These are phyloP conservation scores for Candida orba DNA, from an alignment of 805 yeast genomes.

Conservation along the genomic window DNA sequence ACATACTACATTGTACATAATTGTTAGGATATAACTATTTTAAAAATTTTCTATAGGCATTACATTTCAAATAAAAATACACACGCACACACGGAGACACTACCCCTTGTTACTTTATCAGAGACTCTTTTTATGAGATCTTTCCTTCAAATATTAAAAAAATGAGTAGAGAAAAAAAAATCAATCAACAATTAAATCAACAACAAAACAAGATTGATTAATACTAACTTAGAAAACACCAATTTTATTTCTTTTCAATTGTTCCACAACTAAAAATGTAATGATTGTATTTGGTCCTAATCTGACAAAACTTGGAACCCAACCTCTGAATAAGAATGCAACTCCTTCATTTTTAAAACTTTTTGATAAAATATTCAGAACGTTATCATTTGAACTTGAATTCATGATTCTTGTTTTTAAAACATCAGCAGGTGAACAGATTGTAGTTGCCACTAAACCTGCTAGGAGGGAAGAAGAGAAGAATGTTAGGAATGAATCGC, in stretches of 20 bases:
- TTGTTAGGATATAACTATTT: too few species aligned
- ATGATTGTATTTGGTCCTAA: slow-evolving; percentile 77
- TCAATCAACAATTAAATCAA: too few species aligned
- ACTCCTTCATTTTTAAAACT: slow-evolving; percentile 68
- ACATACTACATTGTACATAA: too few species aligned
- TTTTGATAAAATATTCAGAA: slow-evolving; percentile 39
- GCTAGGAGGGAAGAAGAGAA: slow-evolving; percentile 74
- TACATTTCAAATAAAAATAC: too few species aligned
- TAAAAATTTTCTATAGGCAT: too few species aligned
- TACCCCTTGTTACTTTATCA: too few species aligned
- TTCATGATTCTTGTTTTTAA: slow-evolving; percentile 86
- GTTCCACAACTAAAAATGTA: slow-evolving; percentile 62
- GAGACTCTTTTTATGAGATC: too few species aligned
- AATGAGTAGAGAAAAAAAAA: too few species aligned
- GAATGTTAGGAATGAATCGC: slow-evolving; percentile 61
- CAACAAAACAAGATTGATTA: too few species aligned
- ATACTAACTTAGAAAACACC: too few species aligned
- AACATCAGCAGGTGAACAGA: slow-evolving; percentile 90
- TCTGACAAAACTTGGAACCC: slow-evolving; percentile 83
- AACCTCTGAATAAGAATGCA: slow-evolving; percentile 80
- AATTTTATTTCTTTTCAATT: slow-evolving; percentile 45
- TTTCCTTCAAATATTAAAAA: too few species aligned
- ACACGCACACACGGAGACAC: too few species aligned
- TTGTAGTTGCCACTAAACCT: slow-evolving; percentile 84
- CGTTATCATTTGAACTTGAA: slow-evolving; percentile 33